phyloP scores from a whole-genome alignment of 805 yeast genomes.

The Lipomyces starkeyi region DNA sequence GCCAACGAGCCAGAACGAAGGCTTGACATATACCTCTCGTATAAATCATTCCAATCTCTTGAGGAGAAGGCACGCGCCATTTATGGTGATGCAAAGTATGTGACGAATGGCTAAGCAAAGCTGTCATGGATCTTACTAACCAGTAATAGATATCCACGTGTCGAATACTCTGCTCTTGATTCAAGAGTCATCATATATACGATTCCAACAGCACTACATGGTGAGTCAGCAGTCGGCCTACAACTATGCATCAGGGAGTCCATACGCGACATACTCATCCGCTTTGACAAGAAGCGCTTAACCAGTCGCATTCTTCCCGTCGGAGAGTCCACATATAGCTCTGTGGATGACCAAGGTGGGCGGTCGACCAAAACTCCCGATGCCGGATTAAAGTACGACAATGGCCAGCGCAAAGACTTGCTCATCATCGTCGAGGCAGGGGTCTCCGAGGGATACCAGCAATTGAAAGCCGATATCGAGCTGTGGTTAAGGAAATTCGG shows the following conservation, averaged over 20 bases:
- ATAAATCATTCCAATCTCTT: not conserved
- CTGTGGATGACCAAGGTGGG: not conserved
- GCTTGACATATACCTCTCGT: not conserved
- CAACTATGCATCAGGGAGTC: not conserved
- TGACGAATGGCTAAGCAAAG: not conserved
- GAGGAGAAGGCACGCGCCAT: not conserved
- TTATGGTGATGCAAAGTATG: not conserved
- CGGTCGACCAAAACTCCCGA: not conserved
- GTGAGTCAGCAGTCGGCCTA: not conserved
- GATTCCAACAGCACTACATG: not conserved
- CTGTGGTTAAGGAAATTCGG: not conserved
- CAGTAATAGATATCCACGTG: not conserved
- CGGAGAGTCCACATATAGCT: not conserved
- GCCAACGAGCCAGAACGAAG: conserved; percentile 2
- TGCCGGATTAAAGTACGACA: not conserved
- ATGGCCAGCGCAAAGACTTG: not conserved
- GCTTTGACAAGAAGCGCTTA: not conserved
- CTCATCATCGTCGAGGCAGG: not conserved
- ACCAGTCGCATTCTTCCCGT: not conserved
- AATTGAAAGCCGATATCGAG: not conserved
- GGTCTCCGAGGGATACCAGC: not conserved
- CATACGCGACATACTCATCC: not conserved
- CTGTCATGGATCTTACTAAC: not conserved
- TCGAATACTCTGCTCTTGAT: not conserved
- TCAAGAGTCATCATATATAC: not conserved